Evolutionary conservation across 2,329 filamentous ascomycete genomes (phyloP), one percentile per base, ranked within the genome.

Genomic region (Aureobasidium sp.): DNA sequence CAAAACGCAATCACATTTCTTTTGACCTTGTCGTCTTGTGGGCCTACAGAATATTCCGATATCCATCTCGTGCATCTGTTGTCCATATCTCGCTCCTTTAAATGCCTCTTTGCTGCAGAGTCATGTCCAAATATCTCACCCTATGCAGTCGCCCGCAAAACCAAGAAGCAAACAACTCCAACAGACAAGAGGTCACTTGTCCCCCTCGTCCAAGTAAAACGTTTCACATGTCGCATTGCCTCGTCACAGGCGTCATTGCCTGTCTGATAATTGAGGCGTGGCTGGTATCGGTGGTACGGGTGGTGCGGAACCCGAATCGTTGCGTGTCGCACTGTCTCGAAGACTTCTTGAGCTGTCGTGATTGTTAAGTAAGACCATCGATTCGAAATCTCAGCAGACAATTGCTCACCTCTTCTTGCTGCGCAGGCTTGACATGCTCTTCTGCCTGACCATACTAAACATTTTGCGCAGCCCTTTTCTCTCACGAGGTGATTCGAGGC

Each of bases 341-440:
- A 51, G 35, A 24, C 35, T 41, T n/a, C 38, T 45, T 4, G 50
- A 53, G 50, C 50, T 53, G 22, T 8, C 5, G 12, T 4, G 19
- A n/a, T 21, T 27, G 16, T 52, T 22, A 53, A 39, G 16, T 22
- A 53, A 39, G 16, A 38, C 29, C 19, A 6, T 22, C 21, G 21
- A 12, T 7, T 35, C 38, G 11, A 14, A 14, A 11, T 30, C 22
- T 19, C 5, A 14, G 5, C 3, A 34, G 21, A 3, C n/a, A 5
- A 7, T 21, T 3, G 14, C 37, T 40, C 24, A 51, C 48, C 48
- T 51, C 37, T 41, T 51, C 14, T 51, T 51, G 21, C 37, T 51
- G 27, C 48, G 48, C 17, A 51, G 14, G 25, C 48, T 51, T 14
- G 35, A 34, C 48, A 51, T 51, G 25, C 48, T 51, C 37, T 51